A percentile compares a stretch with the other conserved stretches of the same genome.
These are phyloP conservation scores for Zalaria sp. DNA, from an alignment of 2,329 filamentous ascomycete genomes.

Conservation along the genomic window DNA sequence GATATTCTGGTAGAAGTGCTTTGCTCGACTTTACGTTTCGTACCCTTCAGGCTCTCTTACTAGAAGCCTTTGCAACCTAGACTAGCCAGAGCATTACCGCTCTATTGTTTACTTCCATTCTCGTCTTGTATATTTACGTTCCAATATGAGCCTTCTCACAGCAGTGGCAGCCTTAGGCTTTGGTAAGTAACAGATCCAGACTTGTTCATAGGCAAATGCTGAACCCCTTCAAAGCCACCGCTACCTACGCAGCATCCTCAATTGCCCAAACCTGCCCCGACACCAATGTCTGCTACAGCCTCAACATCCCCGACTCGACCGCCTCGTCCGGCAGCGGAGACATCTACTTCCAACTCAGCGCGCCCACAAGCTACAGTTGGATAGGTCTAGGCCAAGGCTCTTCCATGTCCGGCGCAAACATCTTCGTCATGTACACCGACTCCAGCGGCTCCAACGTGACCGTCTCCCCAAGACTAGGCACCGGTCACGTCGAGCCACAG, in stretches of 20 bases:
- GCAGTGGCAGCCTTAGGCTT: background rate
- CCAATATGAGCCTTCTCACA: conserved; percentile 1
- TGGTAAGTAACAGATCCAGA: background rate
- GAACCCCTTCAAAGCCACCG: background rate
- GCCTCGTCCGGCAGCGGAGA: conserved; percentile 37
- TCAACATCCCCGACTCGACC: conserved; percentile 41
- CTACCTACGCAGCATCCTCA: background rate
- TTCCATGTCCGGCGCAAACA: conserved; percentile 40
- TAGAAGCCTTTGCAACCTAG: too few species aligned
- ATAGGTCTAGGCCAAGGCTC: conserved; percentile 42
- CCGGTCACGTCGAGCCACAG: conserved; percentile 28
- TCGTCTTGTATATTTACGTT: too few species aligned
- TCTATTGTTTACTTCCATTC: too few species aligned
- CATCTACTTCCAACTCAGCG: conserved; percentile 44
- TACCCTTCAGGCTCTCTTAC: too few species aligned
- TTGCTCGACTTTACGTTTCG: too few species aligned
- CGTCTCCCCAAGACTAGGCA: conserved; percentile 36
- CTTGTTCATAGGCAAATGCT: background rate
- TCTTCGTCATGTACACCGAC: conserved; percentile 45
- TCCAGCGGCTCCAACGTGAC: conserved; percentile 40
- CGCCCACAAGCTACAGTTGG: conserved; percentile 39
- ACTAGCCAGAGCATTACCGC: too few species aligned
- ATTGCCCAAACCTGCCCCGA: conserved; percentile 1
- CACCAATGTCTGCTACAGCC: conserved; percentile 29
- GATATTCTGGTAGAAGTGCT: too few species aligned